These are phyloP conservation scores for Globisporangium ultimum DNA, from an alignment of 352 stramenopile genomes.

Conservation along the genomic window DNA sequence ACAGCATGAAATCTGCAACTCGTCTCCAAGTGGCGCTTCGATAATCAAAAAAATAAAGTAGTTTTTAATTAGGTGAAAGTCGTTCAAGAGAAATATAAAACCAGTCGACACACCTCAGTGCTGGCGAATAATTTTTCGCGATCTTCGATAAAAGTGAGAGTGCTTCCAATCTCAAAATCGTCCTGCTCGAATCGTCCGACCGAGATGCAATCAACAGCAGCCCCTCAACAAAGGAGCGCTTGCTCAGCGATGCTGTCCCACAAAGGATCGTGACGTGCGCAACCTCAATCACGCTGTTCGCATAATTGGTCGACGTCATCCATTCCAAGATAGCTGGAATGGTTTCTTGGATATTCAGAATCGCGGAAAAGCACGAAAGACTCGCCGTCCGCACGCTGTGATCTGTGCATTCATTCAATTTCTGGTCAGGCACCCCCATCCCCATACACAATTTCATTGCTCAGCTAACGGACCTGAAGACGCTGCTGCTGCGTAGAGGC, in stretches of 20 bases:
- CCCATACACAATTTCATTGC: background rate
- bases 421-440: background rate
- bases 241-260: slow-evolving; percentile 48
- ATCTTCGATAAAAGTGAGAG: slow-evolving; percentile 85
- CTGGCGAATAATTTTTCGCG: slow-evolving; percentile 79
- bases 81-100: background rate
- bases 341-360: slow-evolving; percentile 71
- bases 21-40: slow-evolving; percentile 52
- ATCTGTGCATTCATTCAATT: slow-evolving; percentile 28
- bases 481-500: slow-evolving; percentile 57
- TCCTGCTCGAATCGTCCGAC: slow-evolving; percentile 49
- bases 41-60: background rate
- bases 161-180: slow-evolving; percentile 65
- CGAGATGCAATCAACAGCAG: slow-evolving; percentile 62
- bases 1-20: slow-evolving; percentile 75
- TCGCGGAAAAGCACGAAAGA: slow-evolving; percentile 71
- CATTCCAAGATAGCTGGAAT: slow-evolving; percentile 63
- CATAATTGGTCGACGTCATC: slow-evolving; percentile 57
- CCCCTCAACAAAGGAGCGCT: slow-evolving; percentile 73
- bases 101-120: slow-evolving; percentile 30
- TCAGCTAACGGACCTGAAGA: slow-evolving; percentile 38
- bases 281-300: slow-evolving; percentile 42
- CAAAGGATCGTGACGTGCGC: slow-evolving; percentile 66
- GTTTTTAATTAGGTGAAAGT: background rate
- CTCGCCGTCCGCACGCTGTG: slow-evolving; percentile 77